These are phyloP conservation scores for Inosperma sp. DNA, from an alignment of 768 basidiomycete genomes.

Conservation along the genomic window DNA sequence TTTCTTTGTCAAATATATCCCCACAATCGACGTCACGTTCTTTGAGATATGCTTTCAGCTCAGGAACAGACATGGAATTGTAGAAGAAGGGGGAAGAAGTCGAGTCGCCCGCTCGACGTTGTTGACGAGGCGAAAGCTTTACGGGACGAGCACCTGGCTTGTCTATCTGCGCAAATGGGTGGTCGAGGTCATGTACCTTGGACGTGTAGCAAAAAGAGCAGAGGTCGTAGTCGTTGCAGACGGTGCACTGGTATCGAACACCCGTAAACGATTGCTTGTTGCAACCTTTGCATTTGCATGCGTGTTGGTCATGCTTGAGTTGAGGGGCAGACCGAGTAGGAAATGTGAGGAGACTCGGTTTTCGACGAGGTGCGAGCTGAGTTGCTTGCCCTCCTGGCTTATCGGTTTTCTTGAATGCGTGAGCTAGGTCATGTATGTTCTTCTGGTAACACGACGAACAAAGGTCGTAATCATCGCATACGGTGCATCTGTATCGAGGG, in stretches of 20 bases:
- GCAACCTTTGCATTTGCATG: too few relatives aligned
- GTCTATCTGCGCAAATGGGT: too few relatives aligned
- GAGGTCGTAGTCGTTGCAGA: not conserved
- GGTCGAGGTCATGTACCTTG: too few relatives aligned
- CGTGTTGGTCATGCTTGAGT: not conserved
- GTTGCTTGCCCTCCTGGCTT: constrained; percentile 9
- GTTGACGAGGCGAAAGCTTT: not conserved
- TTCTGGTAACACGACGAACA: constrained; percentile 16
- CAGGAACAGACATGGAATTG: constrained; percentile 16
- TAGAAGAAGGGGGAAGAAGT: constrained; percentile 16
- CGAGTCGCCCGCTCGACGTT: not conserved
- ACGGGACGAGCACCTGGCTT: too few relatives aligned
- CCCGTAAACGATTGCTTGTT: too few relatives aligned
- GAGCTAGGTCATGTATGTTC: constrained; percentile 8
- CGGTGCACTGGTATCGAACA: too few relatives aligned
- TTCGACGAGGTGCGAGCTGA: constrained; percentile 10
- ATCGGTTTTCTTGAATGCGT: constrained; percentile 12
- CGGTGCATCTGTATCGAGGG: constrained; percentile 15
- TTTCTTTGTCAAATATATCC: constrained; percentile 20
- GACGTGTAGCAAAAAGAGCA: too few relatives aligned
- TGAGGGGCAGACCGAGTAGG: constrained; percentile 4
- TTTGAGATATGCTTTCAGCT: constrained; percentile 16
- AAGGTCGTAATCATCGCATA: constrained; percentile 19
- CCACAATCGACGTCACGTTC: constrained; percentile 13
- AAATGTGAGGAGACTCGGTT: not conserved